These are phyloP conservation scores for Paratrypanosoma confusum DNA, from an alignment of 208 protist species.

Conservation along the genomic window DNA sequence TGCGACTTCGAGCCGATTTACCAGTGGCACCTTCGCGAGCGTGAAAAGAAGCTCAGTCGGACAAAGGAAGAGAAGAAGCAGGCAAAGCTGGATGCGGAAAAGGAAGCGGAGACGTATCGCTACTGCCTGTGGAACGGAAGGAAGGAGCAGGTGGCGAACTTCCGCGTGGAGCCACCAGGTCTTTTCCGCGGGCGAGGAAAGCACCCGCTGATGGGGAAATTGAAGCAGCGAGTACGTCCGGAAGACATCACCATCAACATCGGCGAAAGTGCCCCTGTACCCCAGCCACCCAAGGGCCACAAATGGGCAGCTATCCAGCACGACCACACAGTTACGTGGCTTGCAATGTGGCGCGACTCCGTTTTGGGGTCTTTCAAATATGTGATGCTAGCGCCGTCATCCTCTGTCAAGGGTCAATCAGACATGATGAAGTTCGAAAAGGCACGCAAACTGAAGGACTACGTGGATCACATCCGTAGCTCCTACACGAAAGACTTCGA, in stretches of 20 bases:
- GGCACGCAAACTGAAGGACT: constrained; percentile 91
- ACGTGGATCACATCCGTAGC: constrained; percentile 90
- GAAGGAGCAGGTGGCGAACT: constrained; percentile 96
- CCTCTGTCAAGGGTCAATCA: constrained; percentile 92
- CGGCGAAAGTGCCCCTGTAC: constrained; percentile 72
- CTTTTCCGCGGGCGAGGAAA: constrained; percentile 97
- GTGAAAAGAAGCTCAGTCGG: constrained; percentile 75
- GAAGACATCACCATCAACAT: constrained; percentile 99
- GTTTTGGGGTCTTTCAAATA: constrained; percentile 93
- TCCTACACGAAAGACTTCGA: constrained; percentile 89
- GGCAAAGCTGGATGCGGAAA: constrained; percentile 68
- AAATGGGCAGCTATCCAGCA: constrained; percentile 91
- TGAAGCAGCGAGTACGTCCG: constrained; percentile 93
- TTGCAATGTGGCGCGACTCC: constrained; percentile 96
- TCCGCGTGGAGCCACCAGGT: constrained; percentile 96
- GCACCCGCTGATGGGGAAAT: constrained; percentile 93
- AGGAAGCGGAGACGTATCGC: constrained; percentile 80
- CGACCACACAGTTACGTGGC: constrained; percentile 96
- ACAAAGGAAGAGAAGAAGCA: constrained; percentile 93
- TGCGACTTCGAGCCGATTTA: constrained; percentile 97
- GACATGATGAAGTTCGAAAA: constrained; percentile 98
- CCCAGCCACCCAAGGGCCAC: constrained; percentile 87
- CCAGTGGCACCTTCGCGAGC: constrained; percentile 75
- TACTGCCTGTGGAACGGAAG: constrained; percentile 91
- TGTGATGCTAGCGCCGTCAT: constrained; percentile 93